Percentiles rank a stretch among this genome's conserved stretches.
Evolutionary conservation across 768 basidiomycete genomes (phyloP).

Genomic region (Butyriboletus loyo): DNA sequence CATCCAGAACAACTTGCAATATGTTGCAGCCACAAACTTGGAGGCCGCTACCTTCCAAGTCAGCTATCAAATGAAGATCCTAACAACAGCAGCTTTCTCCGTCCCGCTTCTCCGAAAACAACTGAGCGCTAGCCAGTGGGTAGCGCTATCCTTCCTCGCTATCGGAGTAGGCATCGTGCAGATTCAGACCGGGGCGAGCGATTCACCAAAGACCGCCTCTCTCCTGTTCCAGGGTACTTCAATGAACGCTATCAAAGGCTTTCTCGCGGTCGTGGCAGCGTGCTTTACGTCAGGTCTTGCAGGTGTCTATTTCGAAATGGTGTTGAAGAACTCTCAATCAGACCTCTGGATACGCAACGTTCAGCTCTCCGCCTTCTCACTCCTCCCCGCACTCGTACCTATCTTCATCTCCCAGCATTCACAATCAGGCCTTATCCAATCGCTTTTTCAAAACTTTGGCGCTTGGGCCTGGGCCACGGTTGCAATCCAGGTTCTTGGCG

Average conservation of each 20-base stretch:
- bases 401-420: slow-evolving; percentile 54
- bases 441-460: slow-evolving; percentile 83
- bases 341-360: slow-evolving; percentile 98
- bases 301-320: slow-evolving; percentile 98
- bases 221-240: slow-evolving; percentile 40
- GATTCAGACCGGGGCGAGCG: slow-evolving; percentile 52
- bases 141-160: slow-evolving; percentile 79
- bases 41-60: slow-evolving; percentile 97
- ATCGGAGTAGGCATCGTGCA: slow-evolving; percentile 89
- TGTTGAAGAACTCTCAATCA: slow-evolving; percentile 82
- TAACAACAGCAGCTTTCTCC: slow-evolving; percentile 89
- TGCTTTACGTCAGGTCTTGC: slow-evolving; percentile 96
- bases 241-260: slow-evolving; percentile 84
- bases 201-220: slow-evolving; percentile 26
- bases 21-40: slow-evolving; percentile 89
- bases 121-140: slow-evolving; percentile 74
- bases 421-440: slow-evolving; percentile 40
- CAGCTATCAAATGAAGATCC: slow-evolving; percentile 96
- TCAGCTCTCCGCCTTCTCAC: slow-evolving; percentile 91
- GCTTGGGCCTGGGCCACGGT: slow-evolving; percentile 92
- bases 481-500: slow-evolving; percentile 84
- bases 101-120: slow-evolving; percentile 78
- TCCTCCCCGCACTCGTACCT: slow-evolving; percentile 83
- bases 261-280: slow-evolving; percentile 84
- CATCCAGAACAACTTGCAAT: slow-evolving; percentile 94